These are phyloP conservation scores for Hibiscus trionum DNA, from an alignment of 345 rosid genomes.

Conservation along the genomic window DNA sequence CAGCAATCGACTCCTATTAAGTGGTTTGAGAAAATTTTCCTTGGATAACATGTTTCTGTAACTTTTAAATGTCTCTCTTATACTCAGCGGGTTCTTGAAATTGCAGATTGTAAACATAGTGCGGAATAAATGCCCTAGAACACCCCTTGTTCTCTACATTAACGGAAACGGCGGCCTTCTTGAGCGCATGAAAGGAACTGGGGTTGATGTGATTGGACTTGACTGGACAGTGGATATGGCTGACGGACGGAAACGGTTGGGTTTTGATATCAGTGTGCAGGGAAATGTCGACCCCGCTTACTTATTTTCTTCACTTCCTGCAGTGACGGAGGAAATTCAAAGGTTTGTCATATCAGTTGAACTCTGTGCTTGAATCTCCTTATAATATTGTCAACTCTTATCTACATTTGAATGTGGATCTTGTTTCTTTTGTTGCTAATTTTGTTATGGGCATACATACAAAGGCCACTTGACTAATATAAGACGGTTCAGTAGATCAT, in stretches of 20 bases:
- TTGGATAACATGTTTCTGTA: not conserved
- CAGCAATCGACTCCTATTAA: not conserved
- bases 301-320: conserved; percentile 69
- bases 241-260: conserved; percentile 73
- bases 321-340: conserved; percentile 72
- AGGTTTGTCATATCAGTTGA: conserved; percentile 28
- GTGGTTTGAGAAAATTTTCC: not conserved
- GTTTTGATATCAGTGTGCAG: conserved; percentile 60
- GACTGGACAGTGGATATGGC: conserved; percentile 98
- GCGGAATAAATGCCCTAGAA: conserved; percentile 66
- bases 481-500: not conserved
- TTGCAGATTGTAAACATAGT: conserved; percentile 57
- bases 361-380: not conserved
- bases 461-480: not conserved
- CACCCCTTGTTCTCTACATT: conserved; percentile 79
- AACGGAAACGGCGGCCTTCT: conserved; percentile 94
- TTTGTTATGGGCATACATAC: not conserved
- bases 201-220: conserved; percentile 90
- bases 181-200: conserved; percentile 80
- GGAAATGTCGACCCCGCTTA: conserved; percentile 91
- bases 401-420: not conserved
- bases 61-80: not conserved
- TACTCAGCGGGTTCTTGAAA: conserved; percentile 3
- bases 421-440: not conserved
- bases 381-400: not conserved